A percentile compares a stretch with the other conserved stretches of the same genome.
Evolutionary conservation across 345 rosid genomes (phyloP).

Genomic region (Lenwebbia sp.): DNA sequence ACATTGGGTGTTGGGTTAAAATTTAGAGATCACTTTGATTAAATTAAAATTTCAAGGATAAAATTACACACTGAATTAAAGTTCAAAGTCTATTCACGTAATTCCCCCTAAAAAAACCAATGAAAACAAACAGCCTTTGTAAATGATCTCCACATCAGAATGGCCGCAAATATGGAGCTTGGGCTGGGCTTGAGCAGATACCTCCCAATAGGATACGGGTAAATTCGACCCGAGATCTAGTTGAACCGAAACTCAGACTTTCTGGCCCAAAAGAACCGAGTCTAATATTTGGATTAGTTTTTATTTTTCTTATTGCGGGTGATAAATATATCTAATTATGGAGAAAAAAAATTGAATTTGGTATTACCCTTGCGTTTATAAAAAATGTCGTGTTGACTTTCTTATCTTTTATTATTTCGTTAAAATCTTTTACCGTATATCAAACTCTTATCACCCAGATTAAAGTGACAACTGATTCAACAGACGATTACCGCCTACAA

Average conservation of each 20-base stretch:
- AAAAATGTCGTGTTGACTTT: neutral
- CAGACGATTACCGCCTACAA: too few relatives aligned
- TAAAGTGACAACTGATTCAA: neutral
- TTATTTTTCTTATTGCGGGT: too few relatives aligned
- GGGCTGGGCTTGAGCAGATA: neutral
- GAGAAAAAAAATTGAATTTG: neutral
- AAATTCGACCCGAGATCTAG: neutral
- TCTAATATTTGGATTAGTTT: neutral
- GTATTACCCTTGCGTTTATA: neutral
- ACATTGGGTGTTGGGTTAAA: neutral
- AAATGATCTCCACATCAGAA: neutral
- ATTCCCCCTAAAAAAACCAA: neutral
- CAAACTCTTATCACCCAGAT: neutral
- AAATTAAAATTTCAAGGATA: neutral
- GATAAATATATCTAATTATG: neutral
- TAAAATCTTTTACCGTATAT: neutral
- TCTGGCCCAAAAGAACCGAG: neutral
- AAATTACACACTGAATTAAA: neutral
- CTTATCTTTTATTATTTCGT: neutral
- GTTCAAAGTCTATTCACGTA: accelerated
- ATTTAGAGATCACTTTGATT: accelerated
- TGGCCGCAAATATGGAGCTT: neutral
- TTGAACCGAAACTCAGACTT: neutral
- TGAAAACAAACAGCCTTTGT: neutral
- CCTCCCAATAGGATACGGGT: neutral